A percentile compares a stretch with the other conserved stretches of the same genome.
phyloP scores from a whole-genome alignment of 805 yeast genomes.

The Ogataea sp. region DNA sequence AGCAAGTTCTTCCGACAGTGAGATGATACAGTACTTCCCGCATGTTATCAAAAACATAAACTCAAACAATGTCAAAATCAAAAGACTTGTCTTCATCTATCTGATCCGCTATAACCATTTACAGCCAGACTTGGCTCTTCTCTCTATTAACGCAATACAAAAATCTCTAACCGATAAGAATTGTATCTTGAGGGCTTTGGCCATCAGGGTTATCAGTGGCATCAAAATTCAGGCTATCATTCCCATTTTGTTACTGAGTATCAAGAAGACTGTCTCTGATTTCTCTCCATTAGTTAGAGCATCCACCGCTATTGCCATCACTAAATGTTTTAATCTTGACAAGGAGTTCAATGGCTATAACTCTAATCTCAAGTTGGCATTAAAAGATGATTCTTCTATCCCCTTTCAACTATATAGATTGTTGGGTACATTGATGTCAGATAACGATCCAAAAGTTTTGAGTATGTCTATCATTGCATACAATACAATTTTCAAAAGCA shows the following conservation, averaged over 20 bases:
- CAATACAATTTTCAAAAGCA: slow-evolving; percentile 43
- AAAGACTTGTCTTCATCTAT: slow-evolving; percentile 71
- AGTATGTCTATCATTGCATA: slow-evolving; percentile 58
- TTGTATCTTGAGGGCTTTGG: slow-evolving; percentile 60
- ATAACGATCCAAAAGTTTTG: slow-evolving; percentile 57
- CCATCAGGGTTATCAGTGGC: slow-evolving; percentile 76
- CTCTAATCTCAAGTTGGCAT: slow-evolving; percentile 2
- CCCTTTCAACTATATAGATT: slow-evolving; percentile 42
- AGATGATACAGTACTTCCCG: slow-evolving; percentile 53
- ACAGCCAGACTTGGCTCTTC: slow-evolving; percentile 83
- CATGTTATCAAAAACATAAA: slow-evolving; percentile 86
- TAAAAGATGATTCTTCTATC: slow-evolving; percentile 26
- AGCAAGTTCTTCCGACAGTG: slow-evolving; percentile 21
- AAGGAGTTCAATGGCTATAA: slow-evolving; percentile 10
- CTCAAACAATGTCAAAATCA: slow-evolving; percentile 52
- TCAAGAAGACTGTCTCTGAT: slow-evolving; percentile 63
- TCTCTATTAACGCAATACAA: slow-evolving; percentile 88
- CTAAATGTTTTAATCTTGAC: slow-evolving; percentile 40
- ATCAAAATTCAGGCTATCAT: slow-evolving; percentile 73
- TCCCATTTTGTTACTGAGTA: slow-evolving; percentile 68
- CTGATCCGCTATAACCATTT: slow-evolving; percentile 68
- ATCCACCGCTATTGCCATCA: slow-evolving; percentile 70
- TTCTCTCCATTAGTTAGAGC: slow-evolving; percentile 70
- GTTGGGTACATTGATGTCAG: slow-evolving; percentile 51
- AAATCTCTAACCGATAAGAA: slow-evolving; percentile 65